phyloP scores from a whole-genome alignment of 148 eudicot genomes.

The Vaccinium darrowii region DNA sequence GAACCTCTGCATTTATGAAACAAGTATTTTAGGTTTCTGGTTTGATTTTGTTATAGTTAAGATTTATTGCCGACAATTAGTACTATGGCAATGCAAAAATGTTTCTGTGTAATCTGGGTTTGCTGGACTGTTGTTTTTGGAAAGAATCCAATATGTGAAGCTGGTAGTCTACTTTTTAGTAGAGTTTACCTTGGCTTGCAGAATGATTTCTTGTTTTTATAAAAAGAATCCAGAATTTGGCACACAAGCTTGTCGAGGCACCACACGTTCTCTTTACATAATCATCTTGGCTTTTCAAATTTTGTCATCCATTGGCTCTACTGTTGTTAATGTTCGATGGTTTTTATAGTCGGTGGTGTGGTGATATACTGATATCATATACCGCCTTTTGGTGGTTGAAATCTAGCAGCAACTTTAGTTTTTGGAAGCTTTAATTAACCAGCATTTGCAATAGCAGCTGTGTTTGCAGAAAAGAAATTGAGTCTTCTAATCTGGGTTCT shows the following conservation, averaged over 20 bases:
- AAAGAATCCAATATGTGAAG: too few relatives aligned
- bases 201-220: neutral
- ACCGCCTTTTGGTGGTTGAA: neutral
- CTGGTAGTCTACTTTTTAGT: neutral
- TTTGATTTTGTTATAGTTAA: too few relatives aligned
- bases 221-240: neutral
- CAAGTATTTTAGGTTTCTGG: too few relatives aligned
- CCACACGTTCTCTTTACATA: neutral
- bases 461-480: too few relatives aligned
- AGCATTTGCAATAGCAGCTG: neutral
- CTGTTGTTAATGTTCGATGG: neutral
- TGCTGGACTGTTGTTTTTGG: too few relatives aligned
- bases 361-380: neutral
- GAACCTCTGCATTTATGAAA: too few relatives aligned
- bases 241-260: neutral
- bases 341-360: neutral
- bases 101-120: too few relatives aligned
- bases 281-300: neutral
- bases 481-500: too few relatives aligned
- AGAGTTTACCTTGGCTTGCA: constrained; percentile 1
- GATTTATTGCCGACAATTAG: too few relatives aligned
- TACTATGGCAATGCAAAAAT: too few relatives aligned
- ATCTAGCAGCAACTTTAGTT: neutral
- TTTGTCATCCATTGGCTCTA: neutral
- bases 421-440: neutral